Conservation (phyloP, 1,284 basidiomycete species). For the Trametes sp. region DNA sequence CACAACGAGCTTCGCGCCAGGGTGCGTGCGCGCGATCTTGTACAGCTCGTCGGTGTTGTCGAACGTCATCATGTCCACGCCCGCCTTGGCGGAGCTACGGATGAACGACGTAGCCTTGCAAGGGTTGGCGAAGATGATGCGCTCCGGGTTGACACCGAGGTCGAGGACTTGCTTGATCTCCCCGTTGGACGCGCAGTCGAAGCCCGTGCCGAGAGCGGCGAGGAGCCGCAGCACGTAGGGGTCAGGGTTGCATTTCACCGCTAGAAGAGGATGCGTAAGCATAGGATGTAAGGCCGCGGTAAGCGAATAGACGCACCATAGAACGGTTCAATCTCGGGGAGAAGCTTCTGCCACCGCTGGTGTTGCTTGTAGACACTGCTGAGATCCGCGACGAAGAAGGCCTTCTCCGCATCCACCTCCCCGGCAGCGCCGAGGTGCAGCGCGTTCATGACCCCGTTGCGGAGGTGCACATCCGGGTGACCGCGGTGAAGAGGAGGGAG, state of each 20-base stretch:
- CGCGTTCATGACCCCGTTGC: slow-evolving; percentile 75
- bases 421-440: slow-evolving; percentile 56
- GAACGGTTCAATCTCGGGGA: slow-evolving; percentile 92
- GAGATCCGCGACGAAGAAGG: slow-evolving; percentile 97
- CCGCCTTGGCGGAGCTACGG: slow-evolving; percentile 79
- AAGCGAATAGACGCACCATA: slow-evolving; percentile 68
- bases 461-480: slow-evolving; percentile 74
- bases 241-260: slow-evolving; percentile 98
- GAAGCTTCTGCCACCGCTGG: slow-evolving; percentile 80
- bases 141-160: slow-evolving; percentile 75
- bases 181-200: slow-evolving; percentile 98
- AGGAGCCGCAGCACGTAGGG: slow-evolving; percentile 92
- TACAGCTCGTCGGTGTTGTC: slow-evolving; percentile 98
- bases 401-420: slow-evolving; percentile 84
- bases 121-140: slow-evolving; percentile 98
- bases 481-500: slow-evolving; percentile 73
- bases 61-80: slow-evolving; percentile 96
- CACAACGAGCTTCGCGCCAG: slow-evolving; percentile 87
- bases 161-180: slow-evolving; percentile 89
- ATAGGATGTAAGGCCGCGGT: slow-evolving; percentile 21
- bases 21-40: slow-evolving; percentile 90
- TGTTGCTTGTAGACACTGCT: slow-evolving; percentile 90
- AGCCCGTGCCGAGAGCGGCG: slow-evolving; percentile 89
- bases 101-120: slow-evolving; percentile 98
- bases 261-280: slow-evolving; percentile 47